phyloP scores from a whole-genome alignment of 2,329 filamentous ascomycete species.

The Stachybotrys chlorohalonatus region DNA sequence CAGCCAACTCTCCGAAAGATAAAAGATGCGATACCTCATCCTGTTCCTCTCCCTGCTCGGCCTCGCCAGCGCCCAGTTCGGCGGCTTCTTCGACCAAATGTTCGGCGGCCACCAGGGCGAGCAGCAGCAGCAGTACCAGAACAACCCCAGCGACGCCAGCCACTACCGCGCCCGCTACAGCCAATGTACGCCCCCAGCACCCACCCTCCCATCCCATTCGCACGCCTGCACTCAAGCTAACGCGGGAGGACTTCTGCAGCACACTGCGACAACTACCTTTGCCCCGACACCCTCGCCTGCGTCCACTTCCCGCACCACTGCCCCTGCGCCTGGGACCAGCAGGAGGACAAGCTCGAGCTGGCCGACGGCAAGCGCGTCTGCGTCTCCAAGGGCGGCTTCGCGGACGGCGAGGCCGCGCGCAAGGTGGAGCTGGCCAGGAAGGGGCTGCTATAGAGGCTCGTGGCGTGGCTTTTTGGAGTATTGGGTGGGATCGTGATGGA shows the following conservation, averaged over 20 bases:
- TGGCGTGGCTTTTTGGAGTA: too few relatives aligned
- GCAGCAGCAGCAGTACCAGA: slow-evolving; percentile 55
- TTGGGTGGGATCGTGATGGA: too few relatives aligned
- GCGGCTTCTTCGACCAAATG: slow-evolving; percentile 93
- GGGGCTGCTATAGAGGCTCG: slow-evolving; percentile 49
- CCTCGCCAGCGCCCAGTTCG: slow-evolving; percentile 69
- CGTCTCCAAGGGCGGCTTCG: slow-evolving; percentile 66
- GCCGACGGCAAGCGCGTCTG: slow-evolving; percentile 66
- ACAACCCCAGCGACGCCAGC: slow-evolving; percentile 73
- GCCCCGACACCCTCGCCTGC: slow-evolving; percentile 87
- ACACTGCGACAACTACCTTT: slow-evolving; percentile 89
- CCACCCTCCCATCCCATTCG: not conserved
- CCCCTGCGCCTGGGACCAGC: slow-evolving; percentile 71
- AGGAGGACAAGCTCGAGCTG: slow-evolving; percentile 71
- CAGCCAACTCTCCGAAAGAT: too few relatives aligned
- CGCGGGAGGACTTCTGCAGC: slow-evolving; percentile 35
- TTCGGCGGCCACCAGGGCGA: slow-evolving; percentile 55
- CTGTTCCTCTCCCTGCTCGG: slow-evolving; percentile 51
- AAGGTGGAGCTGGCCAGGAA: slow-evolving; percentile 77
- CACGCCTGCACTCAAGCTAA: not conserved
- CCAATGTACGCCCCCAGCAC: slow-evolving; percentile 38
- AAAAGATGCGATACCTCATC: slow-evolving; percentile 24
- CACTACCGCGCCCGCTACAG: slow-evolving; percentile 70
- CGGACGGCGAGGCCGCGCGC: slow-evolving; percentile 58
- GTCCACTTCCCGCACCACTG: slow-evolving; percentile 97